Conservation (phyloP, 441 rosid genomes). For the Croton laevigatus region DNA sequence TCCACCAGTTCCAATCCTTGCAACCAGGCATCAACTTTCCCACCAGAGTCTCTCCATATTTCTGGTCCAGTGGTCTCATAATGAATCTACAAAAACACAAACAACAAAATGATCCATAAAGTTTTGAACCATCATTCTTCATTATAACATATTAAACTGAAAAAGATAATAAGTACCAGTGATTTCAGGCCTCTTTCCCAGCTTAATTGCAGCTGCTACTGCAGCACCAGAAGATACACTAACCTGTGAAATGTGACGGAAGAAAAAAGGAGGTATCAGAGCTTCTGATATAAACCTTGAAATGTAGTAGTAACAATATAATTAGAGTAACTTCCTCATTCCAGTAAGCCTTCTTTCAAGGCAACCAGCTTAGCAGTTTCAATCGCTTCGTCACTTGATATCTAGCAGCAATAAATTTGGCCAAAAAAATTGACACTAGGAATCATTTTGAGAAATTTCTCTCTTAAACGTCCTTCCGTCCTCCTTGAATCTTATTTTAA, state of each 20-base stretch:
- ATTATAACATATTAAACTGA: background rate
- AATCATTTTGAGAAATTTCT: no score
- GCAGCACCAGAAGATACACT: constrained; percentile 67
- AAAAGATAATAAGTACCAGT: constrained; percentile 31
- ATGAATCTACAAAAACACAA: constrained; percentile 62
- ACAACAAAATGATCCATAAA: background rate
- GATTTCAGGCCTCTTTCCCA: constrained; percentile 49
- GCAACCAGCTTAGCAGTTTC: constrained; percentile 63
- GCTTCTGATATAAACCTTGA: background rate
- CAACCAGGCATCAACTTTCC: constrained; percentile 66
- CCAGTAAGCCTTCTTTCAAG: constrained; percentile 64
- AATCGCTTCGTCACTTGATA: constrained; percentile 62
- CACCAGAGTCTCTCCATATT: constrained; percentile 80
- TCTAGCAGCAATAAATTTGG: constrained; percentile 14
- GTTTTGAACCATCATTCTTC: background rate
- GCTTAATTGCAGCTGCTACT: constrained; percentile 49
- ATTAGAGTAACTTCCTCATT: constrained; percentile 8
- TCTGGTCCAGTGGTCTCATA: constrained; percentile 85
- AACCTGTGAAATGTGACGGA: constrained; percentile 23
- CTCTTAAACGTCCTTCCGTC: no score
- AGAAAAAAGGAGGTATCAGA: no score
- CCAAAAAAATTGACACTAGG: background rate
- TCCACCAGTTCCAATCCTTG: constrained; percentile 85
- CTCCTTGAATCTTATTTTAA: no score
- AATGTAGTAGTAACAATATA: background rate